phyloP scores from a whole-genome alignment of 495 filamentous ascomycete species.

The Penicillium steckii region DNA sequence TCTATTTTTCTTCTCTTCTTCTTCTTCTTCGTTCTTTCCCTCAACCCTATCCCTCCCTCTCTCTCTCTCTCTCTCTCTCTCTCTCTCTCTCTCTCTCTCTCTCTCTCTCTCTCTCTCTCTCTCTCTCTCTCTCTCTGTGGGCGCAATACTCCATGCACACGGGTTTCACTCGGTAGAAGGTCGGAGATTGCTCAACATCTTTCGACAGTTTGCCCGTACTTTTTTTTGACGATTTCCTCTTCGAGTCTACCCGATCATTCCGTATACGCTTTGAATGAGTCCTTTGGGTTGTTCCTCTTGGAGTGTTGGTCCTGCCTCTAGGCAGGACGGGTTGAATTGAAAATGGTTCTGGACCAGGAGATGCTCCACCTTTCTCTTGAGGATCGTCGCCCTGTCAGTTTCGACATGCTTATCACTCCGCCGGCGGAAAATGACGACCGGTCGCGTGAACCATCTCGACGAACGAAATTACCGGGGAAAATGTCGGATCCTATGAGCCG shows the following conservation, averaged over 20 bases:
- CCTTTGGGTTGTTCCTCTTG: background rate
- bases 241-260: background rate
- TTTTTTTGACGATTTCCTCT: background rate
- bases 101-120: background rate
- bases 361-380: slow-evolving; percentile 27
- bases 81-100: too few relatives aligned
- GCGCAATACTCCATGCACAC: background rate
- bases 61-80: too few relatives aligned
- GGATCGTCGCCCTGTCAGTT: slow-evolving; percentile 14
- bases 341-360: slow-evolving; percentile 24
- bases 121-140: background rate
- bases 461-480: background rate
- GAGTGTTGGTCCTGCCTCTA: slow-evolving; percentile 7
- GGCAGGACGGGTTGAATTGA: slow-evolving; percentile 5
- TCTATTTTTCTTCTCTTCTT: background rate
- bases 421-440: slow-evolving; percentile 20
- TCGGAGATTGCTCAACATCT: background rate
- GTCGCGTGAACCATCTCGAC: background rate
- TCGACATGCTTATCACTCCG: slow-evolving; percentile 22
- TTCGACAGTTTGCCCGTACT: too few relatives aligned
- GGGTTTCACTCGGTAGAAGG: background rate
- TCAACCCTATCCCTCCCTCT: background rate
- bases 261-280: background rate
- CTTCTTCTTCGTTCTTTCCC: background rate
- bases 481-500: slow-evolving; percentile 19